A percentile compares a stretch with the other conserved stretches of the same genome.
These are phyloP conservation scores for Sanghuangporus baumii DNA, from an alignment of 1,284 basidiomycete species.

Conservation along the genomic window DNA sequence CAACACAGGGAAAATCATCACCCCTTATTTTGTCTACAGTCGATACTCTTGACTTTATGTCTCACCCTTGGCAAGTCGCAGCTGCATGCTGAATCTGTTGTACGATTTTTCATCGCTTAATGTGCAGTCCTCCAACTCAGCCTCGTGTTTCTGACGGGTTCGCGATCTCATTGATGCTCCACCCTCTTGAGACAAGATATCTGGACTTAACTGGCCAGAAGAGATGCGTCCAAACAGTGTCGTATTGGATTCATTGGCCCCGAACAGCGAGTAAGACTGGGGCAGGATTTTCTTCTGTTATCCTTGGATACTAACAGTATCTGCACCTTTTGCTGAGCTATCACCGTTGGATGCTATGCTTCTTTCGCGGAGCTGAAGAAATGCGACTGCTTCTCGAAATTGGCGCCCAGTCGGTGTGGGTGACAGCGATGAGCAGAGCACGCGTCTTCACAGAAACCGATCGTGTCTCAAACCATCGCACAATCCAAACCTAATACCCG, in stretches of 20 bases:
- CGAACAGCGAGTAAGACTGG: too few species aligned
- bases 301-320: too few species aligned
- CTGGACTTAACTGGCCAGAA: neutral
- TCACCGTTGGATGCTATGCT: neutral
- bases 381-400: neutral
- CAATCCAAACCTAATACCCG: neutral
- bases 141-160: neutral
- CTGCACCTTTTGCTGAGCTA: too few species aligned
- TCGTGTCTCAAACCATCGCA: neutral
- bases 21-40: too few species aligned
- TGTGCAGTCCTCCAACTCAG: neutral
- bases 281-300: too few species aligned
- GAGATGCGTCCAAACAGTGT: too few species aligned
- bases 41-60: too few species aligned
- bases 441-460: neutral
- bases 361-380: neutral
- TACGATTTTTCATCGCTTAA: neutral
- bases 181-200: neutral
- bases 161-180: too few species aligned
- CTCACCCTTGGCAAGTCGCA: too few species aligned
- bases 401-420: neutral
- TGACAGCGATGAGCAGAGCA: constrained; percentile 2
- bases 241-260: too few species aligned
- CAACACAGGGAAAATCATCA: too few species aligned
- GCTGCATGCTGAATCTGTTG: neutral